Conservation (phyloP, 441 rosid genomes). For the Brassica hybrid region DNA sequence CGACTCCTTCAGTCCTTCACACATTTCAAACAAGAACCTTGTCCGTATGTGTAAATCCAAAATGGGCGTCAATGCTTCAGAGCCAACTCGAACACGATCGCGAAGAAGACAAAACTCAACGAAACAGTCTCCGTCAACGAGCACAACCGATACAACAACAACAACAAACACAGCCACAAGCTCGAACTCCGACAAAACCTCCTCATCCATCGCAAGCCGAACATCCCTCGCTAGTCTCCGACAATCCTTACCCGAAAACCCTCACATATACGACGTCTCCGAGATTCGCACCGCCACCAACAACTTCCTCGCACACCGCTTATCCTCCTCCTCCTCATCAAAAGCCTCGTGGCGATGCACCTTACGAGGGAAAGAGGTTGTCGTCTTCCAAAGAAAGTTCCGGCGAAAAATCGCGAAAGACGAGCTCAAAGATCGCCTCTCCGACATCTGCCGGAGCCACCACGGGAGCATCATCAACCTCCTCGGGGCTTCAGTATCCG, state of each 20-base stretch:
- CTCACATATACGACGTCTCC: constrained; percentile 75
- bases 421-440: constrained; percentile 55
- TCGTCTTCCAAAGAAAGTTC: constrained; percentile 77
- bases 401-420: constrained; percentile 52
- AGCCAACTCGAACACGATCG: constrained; percentile 48
- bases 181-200: constrained; percentile 42
- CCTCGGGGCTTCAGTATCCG: constrained; percentile 76
- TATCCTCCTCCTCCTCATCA: too few species aligned
- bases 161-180: constrained; percentile 29
- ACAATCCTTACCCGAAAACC: constrained; percentile 64
- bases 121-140: too few species aligned
- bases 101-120: constrained; percentile 19
- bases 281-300: constrained; percentile 88
- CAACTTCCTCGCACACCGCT: constrained; percentile 73
- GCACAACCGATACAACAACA: constrained; percentile 5
- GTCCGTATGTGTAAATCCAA: constrained; percentile 67
- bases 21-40: not conserved
- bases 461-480: constrained; percentile 66
- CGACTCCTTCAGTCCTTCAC: not conserved
- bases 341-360: constrained; percentile 81
- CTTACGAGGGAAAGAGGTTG: constrained; percentile 60
- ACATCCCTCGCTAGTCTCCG: constrained; percentile 77
- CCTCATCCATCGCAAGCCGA: too few species aligned
- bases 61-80: constrained; percentile 68
- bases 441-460: too few species aligned